Conservation (phyloP, 2,329 filamentous ascomycete species). For the Penicillium sp. region DNA sequence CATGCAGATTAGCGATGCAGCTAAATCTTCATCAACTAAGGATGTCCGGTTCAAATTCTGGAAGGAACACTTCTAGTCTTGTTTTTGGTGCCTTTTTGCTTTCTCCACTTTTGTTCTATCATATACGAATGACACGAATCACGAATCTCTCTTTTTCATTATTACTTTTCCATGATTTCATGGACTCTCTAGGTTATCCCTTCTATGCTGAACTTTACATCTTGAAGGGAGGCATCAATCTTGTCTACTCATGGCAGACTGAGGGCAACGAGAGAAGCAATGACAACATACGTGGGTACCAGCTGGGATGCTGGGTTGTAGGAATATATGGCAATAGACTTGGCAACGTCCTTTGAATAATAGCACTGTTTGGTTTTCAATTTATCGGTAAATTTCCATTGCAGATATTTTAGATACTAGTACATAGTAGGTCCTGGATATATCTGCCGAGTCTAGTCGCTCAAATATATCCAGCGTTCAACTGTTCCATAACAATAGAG, state of each 20-base stretch:
- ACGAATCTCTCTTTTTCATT: slow-evolving; percentile 20
- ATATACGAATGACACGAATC: slow-evolving; percentile 24
- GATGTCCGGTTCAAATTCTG: slow-evolving; percentile 96
- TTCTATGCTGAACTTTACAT: slow-evolving; percentile 7
- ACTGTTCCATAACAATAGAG: no score
- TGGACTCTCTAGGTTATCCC: background rate
- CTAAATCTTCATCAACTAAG: slow-evolving; percentile 67
- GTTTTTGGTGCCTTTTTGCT: background rate
- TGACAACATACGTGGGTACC: background rate
- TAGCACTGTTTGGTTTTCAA: background rate
- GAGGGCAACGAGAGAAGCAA: background rate
- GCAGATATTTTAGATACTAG: no score
- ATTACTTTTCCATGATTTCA: slow-evolving; percentile 2
- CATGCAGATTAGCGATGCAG: slow-evolving; percentile 79
- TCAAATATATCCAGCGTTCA: no score
- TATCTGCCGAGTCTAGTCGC: no score
- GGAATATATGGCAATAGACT: slow-evolving; percentile 6
- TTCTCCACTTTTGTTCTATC: slow-evolving; percentile 2
- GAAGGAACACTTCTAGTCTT: slow-evolving; percentile 76
- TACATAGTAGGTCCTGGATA: no score
- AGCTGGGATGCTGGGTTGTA: background rate
- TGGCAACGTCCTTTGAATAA: background rate
- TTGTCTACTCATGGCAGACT: background rate
- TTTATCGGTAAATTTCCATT: background rate
- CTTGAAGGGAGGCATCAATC: background rate